Percentiles rank a stretch among this genome's conserved stretches.
These are phyloP conservation scores for Asterochloris sp. DNA, from an alignment of 139 green algal genomes.

Conservation along the genomic window DNA sequence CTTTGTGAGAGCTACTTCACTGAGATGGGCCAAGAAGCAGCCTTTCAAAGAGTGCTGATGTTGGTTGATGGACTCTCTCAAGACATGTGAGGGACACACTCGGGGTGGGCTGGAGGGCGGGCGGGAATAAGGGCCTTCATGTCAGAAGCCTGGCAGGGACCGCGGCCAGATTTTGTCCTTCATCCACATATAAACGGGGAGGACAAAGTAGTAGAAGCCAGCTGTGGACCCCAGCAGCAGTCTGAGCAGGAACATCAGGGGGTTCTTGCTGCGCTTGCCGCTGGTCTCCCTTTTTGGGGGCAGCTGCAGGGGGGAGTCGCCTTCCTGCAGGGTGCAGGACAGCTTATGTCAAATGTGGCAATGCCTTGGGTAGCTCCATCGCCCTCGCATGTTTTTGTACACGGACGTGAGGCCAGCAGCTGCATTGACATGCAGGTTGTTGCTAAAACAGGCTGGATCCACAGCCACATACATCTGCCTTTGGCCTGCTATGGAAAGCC, in stretches of 20 bases:
- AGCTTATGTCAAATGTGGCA: neutral
- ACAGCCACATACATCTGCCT: neutral
- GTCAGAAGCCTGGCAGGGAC: conserved; percentile 29
- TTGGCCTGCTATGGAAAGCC: too few relatives aligned
- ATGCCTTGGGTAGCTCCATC: too few relatives aligned
- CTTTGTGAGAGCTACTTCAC: too few relatives aligned
- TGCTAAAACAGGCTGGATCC: neutral
- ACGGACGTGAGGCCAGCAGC: neutral
- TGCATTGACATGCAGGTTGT: neutral
- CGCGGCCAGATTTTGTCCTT: conserved; percentile 86
- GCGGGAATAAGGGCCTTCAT: neutral
- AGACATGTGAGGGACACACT: too few relatives aligned
- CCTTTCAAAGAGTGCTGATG: too few relatives aligned
- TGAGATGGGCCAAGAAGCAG: too few relatives aligned
- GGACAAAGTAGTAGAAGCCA: conserved; percentile 88
- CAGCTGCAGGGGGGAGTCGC: conserved; percentile 69
- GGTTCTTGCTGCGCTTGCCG: conserved; percentile 54
- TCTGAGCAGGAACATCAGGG: conserved; percentile 60
- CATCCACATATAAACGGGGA: conserved; percentile 81
- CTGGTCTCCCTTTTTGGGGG: conserved; percentile 64
- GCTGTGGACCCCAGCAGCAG: conserved; percentile 59
- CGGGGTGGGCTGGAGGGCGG: too few relatives aligned
- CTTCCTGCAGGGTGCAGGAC: conserved; percentile 36
- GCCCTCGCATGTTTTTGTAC: too few relatives aligned
- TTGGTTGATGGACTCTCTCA: too few relatives aligned